Conservation (phyloP, 129 eudicot genomes). For the Flaveria linearis region DNA sequence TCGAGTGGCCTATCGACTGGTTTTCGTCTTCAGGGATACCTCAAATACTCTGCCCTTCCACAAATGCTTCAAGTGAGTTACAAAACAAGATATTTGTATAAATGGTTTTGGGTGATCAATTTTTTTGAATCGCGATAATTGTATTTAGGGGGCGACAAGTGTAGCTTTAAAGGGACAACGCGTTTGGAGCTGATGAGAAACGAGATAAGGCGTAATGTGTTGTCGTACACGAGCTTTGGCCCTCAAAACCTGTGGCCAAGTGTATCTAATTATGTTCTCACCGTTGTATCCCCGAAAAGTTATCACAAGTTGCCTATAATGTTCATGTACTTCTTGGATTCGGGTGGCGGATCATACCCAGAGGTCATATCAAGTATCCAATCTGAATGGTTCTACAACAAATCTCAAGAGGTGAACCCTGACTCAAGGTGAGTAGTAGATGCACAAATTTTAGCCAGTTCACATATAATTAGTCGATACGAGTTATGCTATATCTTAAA, state of each 20-base stretch:
- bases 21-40: conserved; percentile 76
- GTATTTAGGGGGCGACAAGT: conserved; percentile 45
- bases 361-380: conserved; percentile 77
- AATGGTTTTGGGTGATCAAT: not conserved
- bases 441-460: not conserved
- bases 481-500: not conserved
- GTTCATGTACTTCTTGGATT: conserved; percentile 84
- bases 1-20: conserved; percentile 95
- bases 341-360: conserved; percentile 97
- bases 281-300: conserved; percentile 50
- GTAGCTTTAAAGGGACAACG: conserved; percentile 77
- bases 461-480: not conserved
- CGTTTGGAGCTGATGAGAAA: conserved; percentile 77
- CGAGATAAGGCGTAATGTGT: conserved; percentile 44
- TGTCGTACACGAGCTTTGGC: conserved; percentile 64
- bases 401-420: conserved; percentile 72
- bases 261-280: conserved; percentile 77
- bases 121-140: not conserved
- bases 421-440: conserved; percentile 56
- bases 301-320: conserved; percentile 41
- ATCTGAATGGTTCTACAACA: conserved; percentile 67
- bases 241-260: conserved; percentile 87
- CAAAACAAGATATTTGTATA: not conserved
- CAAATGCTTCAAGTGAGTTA: conserved; percentile 38
- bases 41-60: conserved; percentile 52